phyloP scores from a whole-genome alignment of 116 monocot genomes.

The Trichopus zeylanicus region DNA sequence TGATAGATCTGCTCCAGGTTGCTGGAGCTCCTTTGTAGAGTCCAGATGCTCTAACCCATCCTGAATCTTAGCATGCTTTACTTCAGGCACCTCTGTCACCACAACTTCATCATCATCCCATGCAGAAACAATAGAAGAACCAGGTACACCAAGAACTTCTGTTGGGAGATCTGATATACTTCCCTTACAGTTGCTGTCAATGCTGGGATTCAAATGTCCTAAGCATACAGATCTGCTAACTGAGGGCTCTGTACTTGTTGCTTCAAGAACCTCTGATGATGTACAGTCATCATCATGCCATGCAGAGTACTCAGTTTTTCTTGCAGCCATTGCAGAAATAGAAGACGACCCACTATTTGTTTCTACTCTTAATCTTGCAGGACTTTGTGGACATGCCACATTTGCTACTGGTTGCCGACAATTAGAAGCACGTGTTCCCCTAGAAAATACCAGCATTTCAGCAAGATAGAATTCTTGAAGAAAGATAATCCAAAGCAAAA shows the following conservation, averaged over 20 bases:
- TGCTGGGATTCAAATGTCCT: conserved; percentile 24
- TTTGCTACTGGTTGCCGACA: conserved; percentile 22
- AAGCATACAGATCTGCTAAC: conserved; percentile 13
- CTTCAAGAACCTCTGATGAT: conserved; percentile 22
- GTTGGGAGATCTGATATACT: conserved; percentile 8
- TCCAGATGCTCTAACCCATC: conserved; percentile 3
- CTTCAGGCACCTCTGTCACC: neutral
- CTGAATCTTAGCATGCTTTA: neutral
- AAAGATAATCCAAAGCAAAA: conserved; percentile 3
- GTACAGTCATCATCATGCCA: conserved; percentile 51
- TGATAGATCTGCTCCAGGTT: conserved; percentile 10
- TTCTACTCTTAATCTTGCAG: conserved; percentile 32
- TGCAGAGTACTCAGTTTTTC: conserved; percentile 28
- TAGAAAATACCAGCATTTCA: conserved; percentile 17
- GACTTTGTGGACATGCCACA: conserved; percentile 16
- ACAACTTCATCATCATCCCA: conserved; percentile 41
- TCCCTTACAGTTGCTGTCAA: conserved; percentile 2
- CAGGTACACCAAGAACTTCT: conserved; percentile 14
- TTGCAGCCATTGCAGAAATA: conserved; percentile 28
- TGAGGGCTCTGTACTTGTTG: neutral
- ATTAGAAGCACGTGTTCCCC: conserved; percentile 55
- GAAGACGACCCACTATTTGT: conserved; percentile 12
- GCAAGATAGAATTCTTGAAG: conserved; percentile 1
- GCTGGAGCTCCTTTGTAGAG: neutral
- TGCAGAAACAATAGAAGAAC: conserved; percentile 31